These are phyloP conservation scores for Thielaviopsis musarum DNA, from an alignment of 2,329 filamentous ascomycete species.

Conservation along the genomic window DNA sequence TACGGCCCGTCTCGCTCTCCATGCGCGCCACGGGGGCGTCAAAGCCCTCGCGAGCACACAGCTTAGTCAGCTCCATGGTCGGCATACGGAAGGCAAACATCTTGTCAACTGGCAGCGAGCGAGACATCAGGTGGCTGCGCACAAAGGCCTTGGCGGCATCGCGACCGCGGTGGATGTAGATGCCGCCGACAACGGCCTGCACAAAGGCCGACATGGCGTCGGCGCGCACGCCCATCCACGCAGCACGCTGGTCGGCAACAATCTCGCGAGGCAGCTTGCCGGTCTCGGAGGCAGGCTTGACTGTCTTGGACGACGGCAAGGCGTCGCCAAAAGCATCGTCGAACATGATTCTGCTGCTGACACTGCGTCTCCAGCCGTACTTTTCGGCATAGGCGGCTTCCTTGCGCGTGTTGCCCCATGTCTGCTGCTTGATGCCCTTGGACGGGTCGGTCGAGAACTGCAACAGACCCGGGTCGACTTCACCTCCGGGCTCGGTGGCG, in stretches of 20 bases:
- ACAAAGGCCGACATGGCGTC: constrained; percentile 60
- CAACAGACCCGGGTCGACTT: constrained; percentile 81
- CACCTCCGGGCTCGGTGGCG: constrained; percentile 71
- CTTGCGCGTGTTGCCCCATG: constrained; percentile 34
- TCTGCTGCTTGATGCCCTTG: constrained; percentile 27
- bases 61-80: constrained; percentile 61
- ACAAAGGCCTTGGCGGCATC: constrained; percentile 70
- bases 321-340: constrained; percentile 72
- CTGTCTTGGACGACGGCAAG: constrained; percentile 17
- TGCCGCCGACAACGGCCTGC: constrained; percentile 63
- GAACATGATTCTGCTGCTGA: constrained; percentile 62
- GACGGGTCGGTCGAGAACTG: constrained; percentile 49
- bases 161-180: constrained; percentile 73
- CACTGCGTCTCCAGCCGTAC: constrained; percentile 46
- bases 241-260: constrained; percentile 14
- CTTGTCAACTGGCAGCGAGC: constrained; percentile 55
- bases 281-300: constrained; percentile 9
- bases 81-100: constrained; percentile 78
- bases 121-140: constrained; percentile 64
- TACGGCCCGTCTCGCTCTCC: constrained; percentile 76
- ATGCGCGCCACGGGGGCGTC: constrained; percentile 73
- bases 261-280: constrained; percentile 13
- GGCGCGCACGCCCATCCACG: constrained; percentile 54
- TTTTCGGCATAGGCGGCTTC: constrained; percentile 30
- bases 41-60: constrained; percentile 83